A percentile compares a stretch with the other conserved stretches of the same genome.
phyloP scores from a whole-genome alignment of 1,284 basidiomycete genomes.

The Taiwanofungus camphoratus region DNA sequence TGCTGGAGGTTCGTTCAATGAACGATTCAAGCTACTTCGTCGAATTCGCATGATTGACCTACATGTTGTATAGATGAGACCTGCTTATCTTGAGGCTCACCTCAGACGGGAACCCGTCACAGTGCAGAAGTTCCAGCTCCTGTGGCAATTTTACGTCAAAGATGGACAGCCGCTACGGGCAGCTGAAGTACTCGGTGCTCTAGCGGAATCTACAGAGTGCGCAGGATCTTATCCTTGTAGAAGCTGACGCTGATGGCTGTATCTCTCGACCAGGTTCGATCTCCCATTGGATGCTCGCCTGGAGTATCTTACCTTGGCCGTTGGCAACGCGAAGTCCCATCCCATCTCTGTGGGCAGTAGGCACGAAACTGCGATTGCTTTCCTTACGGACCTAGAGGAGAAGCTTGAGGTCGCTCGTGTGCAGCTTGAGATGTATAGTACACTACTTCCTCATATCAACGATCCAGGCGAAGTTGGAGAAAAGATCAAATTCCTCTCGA shows the following conservation, averaged over 20 bases:
- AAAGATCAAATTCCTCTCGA: constrained; percentile 50
- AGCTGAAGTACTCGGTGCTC: constrained; percentile 78
- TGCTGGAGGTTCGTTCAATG: constrained; percentile 75
- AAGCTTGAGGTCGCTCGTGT: constrained; percentile 96
- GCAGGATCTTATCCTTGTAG: no score
- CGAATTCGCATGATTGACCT: neutral
- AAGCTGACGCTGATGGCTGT: no score
- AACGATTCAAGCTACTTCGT: constrained; percentile 2
- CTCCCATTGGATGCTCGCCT: constrained; percentile 69
- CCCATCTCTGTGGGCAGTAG: constrained; percentile 69
- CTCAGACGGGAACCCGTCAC: constrained; percentile 78
- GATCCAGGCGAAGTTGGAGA: constrained; percentile 52
- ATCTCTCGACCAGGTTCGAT: constrained; percentile 45
- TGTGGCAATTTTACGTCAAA: constrained; percentile 98
- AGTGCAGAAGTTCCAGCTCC: constrained; percentile 79
- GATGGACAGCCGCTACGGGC: constrained; percentile 82
- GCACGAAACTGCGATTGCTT: constrained; percentile 84
- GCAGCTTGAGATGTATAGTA: constrained; percentile 82
- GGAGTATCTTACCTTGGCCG: constrained; percentile 89
- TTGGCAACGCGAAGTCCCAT: constrained; percentile 94
- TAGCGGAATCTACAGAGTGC: constrained; percentile 83
- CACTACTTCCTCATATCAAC: constrained; percentile 54
- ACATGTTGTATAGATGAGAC: constrained; percentile 57
- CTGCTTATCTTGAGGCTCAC: constrained; percentile 83
- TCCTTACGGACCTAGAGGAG: constrained; percentile 91